A percentile compares a stretch with the other conserved stretches of the same genome.
These are phyloP conservation scores for Claviceps africana DNA, from an alignment of 2,329 filamentous ascomycete species.

Conservation along the genomic window DNA sequence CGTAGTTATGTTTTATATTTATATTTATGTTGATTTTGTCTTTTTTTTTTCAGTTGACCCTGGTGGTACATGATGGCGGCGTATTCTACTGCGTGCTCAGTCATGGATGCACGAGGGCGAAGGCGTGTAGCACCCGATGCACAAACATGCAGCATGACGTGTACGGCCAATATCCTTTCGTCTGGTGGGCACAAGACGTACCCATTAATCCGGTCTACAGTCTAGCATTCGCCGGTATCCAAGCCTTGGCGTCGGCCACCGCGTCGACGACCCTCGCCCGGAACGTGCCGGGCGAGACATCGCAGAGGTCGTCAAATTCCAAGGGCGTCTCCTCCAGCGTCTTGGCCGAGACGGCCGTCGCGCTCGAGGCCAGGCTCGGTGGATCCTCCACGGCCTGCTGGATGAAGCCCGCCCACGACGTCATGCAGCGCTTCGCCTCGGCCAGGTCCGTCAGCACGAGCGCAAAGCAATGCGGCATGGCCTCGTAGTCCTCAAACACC, in stretches of 20 bases:
- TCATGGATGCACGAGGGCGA: too few species aligned
- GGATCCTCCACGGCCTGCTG: constrained; percentile 23
- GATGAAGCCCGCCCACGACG: constrained; percentile 44
- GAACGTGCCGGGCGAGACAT: constrained; percentile 30
- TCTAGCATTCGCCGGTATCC: constrained; percentile 13
- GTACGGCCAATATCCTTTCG: too few species aligned
- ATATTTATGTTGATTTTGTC: too few species aligned
- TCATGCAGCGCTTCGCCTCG: constrained; percentile 36
- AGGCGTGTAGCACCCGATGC: too few species aligned
- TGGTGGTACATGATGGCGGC: too few species aligned
- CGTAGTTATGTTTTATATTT: too few species aligned
- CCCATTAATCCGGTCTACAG: constrained; percentile 12
- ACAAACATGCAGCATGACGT: too few species aligned
- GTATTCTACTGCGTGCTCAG: too few species aligned
- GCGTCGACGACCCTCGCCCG: constrained; percentile 21
- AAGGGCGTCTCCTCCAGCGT: constrained; percentile 34
- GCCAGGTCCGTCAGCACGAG: constrained; percentile 35
- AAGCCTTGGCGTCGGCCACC: constrained; percentile 9
- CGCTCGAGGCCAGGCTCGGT: constrained; percentile 22
- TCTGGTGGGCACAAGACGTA: too few species aligned
- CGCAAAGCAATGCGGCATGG: constrained; percentile 67
- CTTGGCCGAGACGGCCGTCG: constrained; percentile 34
- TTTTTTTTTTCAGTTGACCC: too few species aligned
- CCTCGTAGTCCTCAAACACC: constrained; percentile 59
- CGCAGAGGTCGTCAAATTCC: constrained; percentile 27